Evolutionary conservation across 2,329 filamentous ascomycete species (phyloP).

Genomic region (Pseudocercospora eumusae): DNA sequence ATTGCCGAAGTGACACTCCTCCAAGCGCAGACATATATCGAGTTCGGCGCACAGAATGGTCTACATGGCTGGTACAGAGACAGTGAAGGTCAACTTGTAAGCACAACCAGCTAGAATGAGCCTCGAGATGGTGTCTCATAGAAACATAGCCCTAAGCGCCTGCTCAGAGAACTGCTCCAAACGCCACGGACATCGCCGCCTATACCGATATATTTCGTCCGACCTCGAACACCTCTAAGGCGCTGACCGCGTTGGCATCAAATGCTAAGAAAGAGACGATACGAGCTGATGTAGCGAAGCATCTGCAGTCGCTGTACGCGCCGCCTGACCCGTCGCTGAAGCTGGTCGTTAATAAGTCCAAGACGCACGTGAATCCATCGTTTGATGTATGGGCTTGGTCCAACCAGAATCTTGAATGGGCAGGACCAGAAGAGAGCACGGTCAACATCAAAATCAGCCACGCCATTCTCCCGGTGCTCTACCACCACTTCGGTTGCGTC

Average conservation of each 20-base stretch:
- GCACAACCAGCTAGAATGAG: constrained; percentile 2
- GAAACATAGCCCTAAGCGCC: constrained; percentile 27
- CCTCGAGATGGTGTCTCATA: constrained; percentile 26
- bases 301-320: constrained; percentile 58
- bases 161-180: constrained; percentile 48
- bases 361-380: constrained; percentile 63
- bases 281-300: constrained; percentile 57
- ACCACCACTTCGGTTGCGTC: constrained; percentile 77
- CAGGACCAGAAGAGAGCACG: constrained; percentile 59
- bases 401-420: constrained; percentile 65
- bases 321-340: constrained; percentile 46
- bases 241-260: constrained; percentile 62
- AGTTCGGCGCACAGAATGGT: constrained; percentile 49
- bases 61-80: constrained; percentile 57
- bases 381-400: constrained; percentile 68
- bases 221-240: constrained; percentile 59
- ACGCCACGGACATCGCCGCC: constrained; percentile 61
- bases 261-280: constrained; percentile 68
- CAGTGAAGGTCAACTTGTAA: constrained; percentile 43
- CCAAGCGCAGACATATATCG: constrained; percentile 53
- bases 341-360: constrained; percentile 46
- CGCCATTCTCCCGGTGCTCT: constrained; percentile 70
- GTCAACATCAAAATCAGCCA: constrained; percentile 60
- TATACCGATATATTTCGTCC: constrained; percentile 69
- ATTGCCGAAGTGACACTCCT: constrained; percentile 53